Base-by-base conservation (phyloP, 2,329 filamentous ascomycete species). In the Hypoxylon sp. region DNA sequence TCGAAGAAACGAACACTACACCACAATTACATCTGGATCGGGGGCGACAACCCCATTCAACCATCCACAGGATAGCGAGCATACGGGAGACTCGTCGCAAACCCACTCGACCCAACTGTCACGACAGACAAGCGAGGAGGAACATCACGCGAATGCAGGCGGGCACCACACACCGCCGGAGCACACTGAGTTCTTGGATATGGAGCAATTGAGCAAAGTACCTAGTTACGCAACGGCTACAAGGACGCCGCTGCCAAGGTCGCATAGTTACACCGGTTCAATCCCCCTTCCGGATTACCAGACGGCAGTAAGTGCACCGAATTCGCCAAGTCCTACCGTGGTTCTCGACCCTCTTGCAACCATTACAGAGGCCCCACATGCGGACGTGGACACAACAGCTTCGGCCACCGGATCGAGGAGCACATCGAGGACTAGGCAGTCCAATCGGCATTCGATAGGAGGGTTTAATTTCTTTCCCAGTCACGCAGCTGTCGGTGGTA, bases 141-240 rank as follows among this genome's bases (percentile, higher is more conserved):
- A 83, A 9, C 78, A 80, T 66, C 34, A 72, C 43, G 55, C 67
- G 30, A 77, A 76, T 3, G 86, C 86, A 14, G 84, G 45, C 9
- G 65, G 84, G 3, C 81, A 84, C 61, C 83, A 84, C 68, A 89
- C 87, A 6, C 84, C 77, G 5, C 75, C 76, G 6, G 70, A 74
- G 71, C 86, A 89, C 68, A 73, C 84, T 52, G 86, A 90, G 65
- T 83, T 84, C 51, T 81, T 84, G 17, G 89, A 91, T 68, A 80
- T 93, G 71, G 85, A 86, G 51, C 86, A 89, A 69, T 81, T 94
- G 45, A 91, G 85, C 76, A 91, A 91, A 70, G 91, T 94, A 1
- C 92, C 92, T 0, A 94, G 91, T 62, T 94, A 94, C 77, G 86
- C 87, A 14, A 94, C 92, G 0, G 92, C 92, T 0, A 87, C 93